A percentile compares a stretch with the other conserved stretches of the same genome.
phyloP scores from a whole-genome alignment of 2,329 filamentous ascomycete genomes.

The Talaromyces sp. region DNA sequence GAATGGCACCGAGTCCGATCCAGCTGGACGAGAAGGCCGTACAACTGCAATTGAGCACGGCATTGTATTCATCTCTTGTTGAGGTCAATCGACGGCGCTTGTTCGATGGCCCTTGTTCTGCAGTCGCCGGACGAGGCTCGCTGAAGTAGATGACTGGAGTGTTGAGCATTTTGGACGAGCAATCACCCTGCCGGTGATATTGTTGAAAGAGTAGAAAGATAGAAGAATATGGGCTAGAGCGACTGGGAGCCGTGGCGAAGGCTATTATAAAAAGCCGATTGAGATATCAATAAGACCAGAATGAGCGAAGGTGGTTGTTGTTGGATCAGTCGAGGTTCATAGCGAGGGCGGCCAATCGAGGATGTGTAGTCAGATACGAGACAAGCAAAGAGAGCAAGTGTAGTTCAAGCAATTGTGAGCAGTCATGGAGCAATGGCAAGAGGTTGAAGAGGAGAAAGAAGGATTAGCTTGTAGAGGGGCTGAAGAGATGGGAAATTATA shows the following conservation, averaged over 20 bases:
- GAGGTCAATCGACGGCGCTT: conserved; percentile 12
- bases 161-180: conserved; percentile 7
- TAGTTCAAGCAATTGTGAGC: background rate
- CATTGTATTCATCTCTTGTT: background rate
- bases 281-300: conserved; percentile 9
- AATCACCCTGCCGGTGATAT: background rate
- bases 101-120: background rate
- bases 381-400: background rate
- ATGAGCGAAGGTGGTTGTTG: background rate
- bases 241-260: background rate
- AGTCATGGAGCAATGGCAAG: background rate
- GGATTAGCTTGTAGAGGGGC: background rate
- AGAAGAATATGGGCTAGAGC: background rate
- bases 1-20: conserved; percentile 7
- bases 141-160: background rate
- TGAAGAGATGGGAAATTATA: background rate
- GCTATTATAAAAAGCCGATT: background rate
- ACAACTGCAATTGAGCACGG: background rate
- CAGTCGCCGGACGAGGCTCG: background rate
- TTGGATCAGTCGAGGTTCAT: background rate
- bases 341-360: background rate
- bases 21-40: conserved; percentile 5
- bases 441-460: background rate
- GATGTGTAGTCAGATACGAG: background rate
- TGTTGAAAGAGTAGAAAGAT: background rate